phyloP scores from a whole-genome alignment of 2,329 filamentous ascomycete genomes.

The Cladorrhinum sp. region DNA sequence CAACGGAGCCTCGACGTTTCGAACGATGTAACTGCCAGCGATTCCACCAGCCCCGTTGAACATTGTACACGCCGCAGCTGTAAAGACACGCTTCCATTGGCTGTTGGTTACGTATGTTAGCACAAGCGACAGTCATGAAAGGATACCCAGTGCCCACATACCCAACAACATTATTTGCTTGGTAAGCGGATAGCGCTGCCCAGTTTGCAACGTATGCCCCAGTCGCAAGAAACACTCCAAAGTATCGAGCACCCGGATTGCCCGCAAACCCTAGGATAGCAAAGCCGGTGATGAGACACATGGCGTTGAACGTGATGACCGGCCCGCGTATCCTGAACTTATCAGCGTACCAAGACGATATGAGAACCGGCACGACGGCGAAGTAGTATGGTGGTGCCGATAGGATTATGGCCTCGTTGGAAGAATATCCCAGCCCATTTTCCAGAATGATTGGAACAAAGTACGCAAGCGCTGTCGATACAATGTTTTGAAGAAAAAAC shows the following conservation, averaged over 20 bases:
- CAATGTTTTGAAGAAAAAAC: conserved; percentile 66
- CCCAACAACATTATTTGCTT: conserved; percentile 55
- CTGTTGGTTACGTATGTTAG: conserved; percentile 5
- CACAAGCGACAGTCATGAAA: too few relatives aligned
- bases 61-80: conserved; percentile 24
- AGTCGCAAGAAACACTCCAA: conserved; percentile 63
- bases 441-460: conserved; percentile 60
- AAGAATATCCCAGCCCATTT: conserved; percentile 52
- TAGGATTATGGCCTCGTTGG: conserved; percentile 55
- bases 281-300: conserved; percentile 61
- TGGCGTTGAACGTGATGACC: conserved; percentile 62
- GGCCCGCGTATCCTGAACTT: conserved; percentile 57
- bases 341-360: conserved; percentile 63
- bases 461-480: conserved; percentile 63
- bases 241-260: conserved; percentile 59
- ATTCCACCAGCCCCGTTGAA: conserved; percentile 27
- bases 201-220: conserved; percentile 68
- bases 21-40: conserved; percentile 26
- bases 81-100: conserved; percentile 28
- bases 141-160: conserved; percentile 6
- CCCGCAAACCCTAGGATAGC: conserved; percentile 61
- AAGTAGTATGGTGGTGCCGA: conserved; percentile 68
- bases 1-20: conserved; percentile 21
- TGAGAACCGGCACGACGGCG: conserved; percentile 59
- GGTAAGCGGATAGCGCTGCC: conserved; percentile 62